Evolutionary conservation across 2,329 filamentous ascomycete genomes (phyloP).

Genomic region (Apiospora koreana): DNA sequence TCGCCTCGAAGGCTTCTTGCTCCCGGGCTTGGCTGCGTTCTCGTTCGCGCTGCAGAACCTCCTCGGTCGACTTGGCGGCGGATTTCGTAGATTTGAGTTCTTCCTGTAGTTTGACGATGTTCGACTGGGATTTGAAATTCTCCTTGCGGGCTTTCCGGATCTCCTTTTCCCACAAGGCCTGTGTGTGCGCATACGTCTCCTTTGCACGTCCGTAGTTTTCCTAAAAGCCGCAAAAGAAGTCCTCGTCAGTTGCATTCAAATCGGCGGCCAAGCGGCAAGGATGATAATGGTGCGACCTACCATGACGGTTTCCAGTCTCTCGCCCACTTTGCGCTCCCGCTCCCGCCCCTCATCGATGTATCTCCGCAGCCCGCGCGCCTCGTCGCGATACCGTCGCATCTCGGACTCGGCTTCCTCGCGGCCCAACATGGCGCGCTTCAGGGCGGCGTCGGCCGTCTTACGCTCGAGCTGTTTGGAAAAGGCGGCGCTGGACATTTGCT

Average conservation of each 20-base stretch:
- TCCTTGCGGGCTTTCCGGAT: constrained; percentile 70
- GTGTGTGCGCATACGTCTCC: constrained; percentile 67
- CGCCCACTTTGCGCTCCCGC: constrained; percentile 65
- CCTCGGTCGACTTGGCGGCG: constrained; percentile 56
- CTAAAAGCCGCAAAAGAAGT: constrained; percentile 38
- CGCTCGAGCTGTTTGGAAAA: constrained; percentile 61
- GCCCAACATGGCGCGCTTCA: constrained; percentile 67
- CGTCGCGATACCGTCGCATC: constrained; percentile 63
- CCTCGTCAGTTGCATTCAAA: neutral
- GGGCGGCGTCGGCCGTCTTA: constrained; percentile 64
- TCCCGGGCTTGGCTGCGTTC: constrained; percentile 62
- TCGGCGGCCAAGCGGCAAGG: neutral
- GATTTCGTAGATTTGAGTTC: constrained; percentile 65
- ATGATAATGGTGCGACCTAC: constrained; percentile 44
- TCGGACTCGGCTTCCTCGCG: constrained; percentile 74
- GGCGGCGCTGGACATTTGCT: constrained; percentile 19
- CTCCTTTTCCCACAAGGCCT: constrained; percentile 73
- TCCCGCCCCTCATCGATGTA: constrained; percentile 67
- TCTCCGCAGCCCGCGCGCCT: constrained; percentile 54
- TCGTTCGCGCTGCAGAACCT: constrained; percentile 63
- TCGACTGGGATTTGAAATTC: constrained; percentile 72
- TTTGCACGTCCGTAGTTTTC: constrained; percentile 71
- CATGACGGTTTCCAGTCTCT: constrained; percentile 69
- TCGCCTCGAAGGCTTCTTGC: constrained; percentile 68
- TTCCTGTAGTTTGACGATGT: constrained; percentile 70